Percentiles rank a stretch among this genome's conserved stretches.
Conservation (phyloP, 2,329 filamentous ascomycete genomes). For the Aureobasidium vineae region DNA sequence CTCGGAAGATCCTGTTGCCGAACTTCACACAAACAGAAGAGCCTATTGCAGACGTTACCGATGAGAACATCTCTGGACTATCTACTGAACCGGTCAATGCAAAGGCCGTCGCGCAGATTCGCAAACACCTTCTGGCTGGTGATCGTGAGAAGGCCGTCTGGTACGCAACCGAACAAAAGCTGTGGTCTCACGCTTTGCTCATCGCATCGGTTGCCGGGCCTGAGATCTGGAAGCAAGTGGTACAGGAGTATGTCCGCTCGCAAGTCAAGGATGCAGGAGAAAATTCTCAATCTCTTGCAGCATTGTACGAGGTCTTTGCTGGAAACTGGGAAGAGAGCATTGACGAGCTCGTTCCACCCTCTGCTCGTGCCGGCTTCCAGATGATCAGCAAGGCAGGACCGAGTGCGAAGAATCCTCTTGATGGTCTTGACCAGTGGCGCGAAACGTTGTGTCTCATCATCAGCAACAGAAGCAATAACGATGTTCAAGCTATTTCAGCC, state of each 20-base stretch:
- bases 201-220: conserved; percentile 76
- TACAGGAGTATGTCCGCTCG: conserved; percentile 92
- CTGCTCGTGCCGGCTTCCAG: conserved; percentile 86
- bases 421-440: conserved; percentile 89
- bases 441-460: conserved; percentile 84
- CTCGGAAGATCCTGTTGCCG: conserved; percentile 72
- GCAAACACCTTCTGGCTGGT: conserved; percentile 70
- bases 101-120: conserved; percentile 67
- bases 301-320: conserved; percentile 89
- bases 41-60: conserved; percentile 34
- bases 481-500: conserved; percentile 72
- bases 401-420: conserved; percentile 68
- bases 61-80: conserved; percentile 30
- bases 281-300: conserved; percentile 82
- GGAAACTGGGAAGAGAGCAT: conserved; percentile 93
- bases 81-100: conserved; percentile 67
- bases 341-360: conserved; percentile 90
- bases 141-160: conserved; percentile 90
- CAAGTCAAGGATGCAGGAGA: conserved; percentile 81
- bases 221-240: conserved; percentile 82
- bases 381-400: conserved; percentile 74
- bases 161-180: conserved; percentile 84
- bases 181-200: conserved; percentile 96
- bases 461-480: conserved; percentile 81
- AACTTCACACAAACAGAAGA: conserved; percentile 36